Evolutionary conservation across 1,284 basidiomycete species (phyloP).

Genomic region (Tranzscheliella williamsii): DNA sequence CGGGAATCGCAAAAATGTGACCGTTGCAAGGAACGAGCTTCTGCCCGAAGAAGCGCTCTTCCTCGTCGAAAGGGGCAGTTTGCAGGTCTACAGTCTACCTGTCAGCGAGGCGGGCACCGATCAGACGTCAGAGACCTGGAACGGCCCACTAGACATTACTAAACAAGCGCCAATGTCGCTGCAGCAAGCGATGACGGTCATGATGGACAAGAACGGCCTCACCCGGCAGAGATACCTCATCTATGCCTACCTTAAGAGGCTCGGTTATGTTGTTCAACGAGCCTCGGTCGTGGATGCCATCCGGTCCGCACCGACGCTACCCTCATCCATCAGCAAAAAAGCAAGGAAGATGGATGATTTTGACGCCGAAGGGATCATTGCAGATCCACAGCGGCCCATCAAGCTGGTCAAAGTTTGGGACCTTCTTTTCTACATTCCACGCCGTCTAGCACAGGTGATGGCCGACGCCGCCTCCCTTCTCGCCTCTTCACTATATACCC

Average conservation of each 20-base stretch:
- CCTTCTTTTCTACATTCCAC: constrained; percentile 32
- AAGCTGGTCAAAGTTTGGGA: constrained; percentile 40
- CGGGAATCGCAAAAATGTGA: constrained; percentile 5
- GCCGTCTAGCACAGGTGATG: constrained; percentile 24
- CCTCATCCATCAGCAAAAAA: background rate
- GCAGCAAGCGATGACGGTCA: constrained; percentile 81
- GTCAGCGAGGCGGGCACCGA: constrained; percentile 11
- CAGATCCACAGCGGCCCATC: constrained; percentile 40
- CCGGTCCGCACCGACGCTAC: constrained; percentile 19
- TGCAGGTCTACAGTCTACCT: constrained; percentile 14
- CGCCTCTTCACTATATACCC: background rate
- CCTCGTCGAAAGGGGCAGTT: constrained; percentile 71
- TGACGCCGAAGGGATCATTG: constrained; percentile 22
- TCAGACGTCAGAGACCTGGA: constrained; percentile 57
- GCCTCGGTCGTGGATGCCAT: constrained; percentile 59
- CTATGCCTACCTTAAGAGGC: constrained; percentile 84
- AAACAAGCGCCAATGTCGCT: constrained; percentile 74
- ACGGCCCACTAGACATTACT: constrained; percentile 11
- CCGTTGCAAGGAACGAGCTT: constrained; percentile 67
- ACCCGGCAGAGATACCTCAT: constrained; percentile 87
- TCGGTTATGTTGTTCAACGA: constrained; percentile 86
- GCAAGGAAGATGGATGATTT: constrained; percentile 1
- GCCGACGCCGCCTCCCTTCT: constrained; percentile 4
- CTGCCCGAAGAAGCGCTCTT: constrained; percentile 93
- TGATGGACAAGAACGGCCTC: constrained; percentile 74